Base-by-base conservation (phyloP, 1,284 basidiomycete genomes). In the Sporisorium graminicola region DNA sequence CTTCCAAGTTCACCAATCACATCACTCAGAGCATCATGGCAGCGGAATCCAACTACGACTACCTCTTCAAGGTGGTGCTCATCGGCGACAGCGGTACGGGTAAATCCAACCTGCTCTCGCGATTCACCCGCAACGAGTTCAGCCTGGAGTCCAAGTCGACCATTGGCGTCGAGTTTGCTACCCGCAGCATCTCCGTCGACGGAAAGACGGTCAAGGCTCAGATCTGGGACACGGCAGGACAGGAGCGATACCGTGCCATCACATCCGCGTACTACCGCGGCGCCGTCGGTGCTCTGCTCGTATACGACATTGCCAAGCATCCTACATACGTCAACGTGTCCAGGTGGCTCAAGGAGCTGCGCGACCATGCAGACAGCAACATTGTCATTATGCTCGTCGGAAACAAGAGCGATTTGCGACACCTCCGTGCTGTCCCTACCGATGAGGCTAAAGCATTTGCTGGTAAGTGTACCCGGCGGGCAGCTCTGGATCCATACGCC, bases 21-120 rank as follows among this genome's bases (percentile, higher is more conserved):
- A 31, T 43, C 52, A 58, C 59, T 46, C 35, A 13, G 7, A 33
- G 16, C 54, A 67, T 18, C 44, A 83, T 83, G 81, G 77, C 81
- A 22, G 81, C 80, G 31, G 81, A 81, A 69, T 81, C 81, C 64
- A 83, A 83, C 76, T 83, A 83, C 69, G 82, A 83, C 62, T 83
- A 81, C 65, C 76, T 83, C 24, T 83, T 83, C 76, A 83, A 83
- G 74, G 82, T 84, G 44, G 95, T 98, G 79, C 91, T 98, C 80
- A 98, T 98, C 89, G 96, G 97, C 86, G 96, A 99, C 88, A 97
- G 94, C 79, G 97, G 96, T 82, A 96, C 98, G 86, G 96, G 96
- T 87, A 99, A 99, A 90, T 98, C 89, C 88, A 90, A 84, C 76
- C 74, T 85, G 26, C 82, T 85, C 54, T 82, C 81, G 53, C 79